These are phyloP conservation scores for Baeospora myosura DNA, from an alignment of 1,284 basidiomycete genomes.

Conservation along the genomic window DNA sequence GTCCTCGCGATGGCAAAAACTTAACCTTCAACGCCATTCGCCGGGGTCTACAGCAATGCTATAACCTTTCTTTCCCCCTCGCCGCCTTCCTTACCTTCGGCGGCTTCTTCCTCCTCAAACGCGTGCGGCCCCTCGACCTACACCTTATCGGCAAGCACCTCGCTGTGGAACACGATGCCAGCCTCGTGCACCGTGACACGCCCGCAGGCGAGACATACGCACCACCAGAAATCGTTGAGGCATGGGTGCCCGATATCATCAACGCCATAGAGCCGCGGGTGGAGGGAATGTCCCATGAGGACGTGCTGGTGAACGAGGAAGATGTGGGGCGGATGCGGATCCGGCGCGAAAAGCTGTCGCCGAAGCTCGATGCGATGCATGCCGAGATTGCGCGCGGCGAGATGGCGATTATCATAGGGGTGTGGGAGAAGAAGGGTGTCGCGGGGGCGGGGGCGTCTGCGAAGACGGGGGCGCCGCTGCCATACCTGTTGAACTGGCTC, in stretches of 20 bases:
- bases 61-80: constrained; percentile 10
- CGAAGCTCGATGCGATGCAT: constrained; percentile 36
- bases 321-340: constrained; percentile 42
- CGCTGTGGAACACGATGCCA: constrained; percentile 27
- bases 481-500: constrained; percentile 32
- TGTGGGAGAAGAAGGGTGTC: constrained; percentile 4
- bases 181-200: constrained; percentile 37
- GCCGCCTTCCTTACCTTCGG: constrained; percentile 9
- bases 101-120: constrained; percentile 4
- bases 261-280: constrained; percentile 22
- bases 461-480: constrained; percentile 9
- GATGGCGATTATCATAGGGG: constrained; percentile 14
- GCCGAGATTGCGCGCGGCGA: constrained; percentile 13
- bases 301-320: constrained; percentile 24
- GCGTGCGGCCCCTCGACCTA: constrained; percentile 8
- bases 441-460: constrained; percentile 5
- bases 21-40: constrained; percentile 5
- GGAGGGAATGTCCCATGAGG: constrained; percentile 13
- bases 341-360: constrained; percentile 35
- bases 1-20: constrained; percentile 10
- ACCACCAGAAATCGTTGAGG: constrained; percentile 26
- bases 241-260: constrained; percentile 27
- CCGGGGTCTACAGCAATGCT: constrained; percentile 6
- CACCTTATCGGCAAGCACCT: constrained; percentile 8
- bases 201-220: constrained; percentile 27